phyloP scores from a whole-genome alignment of 2,329 filamentous ascomycete genomes.

The Fusarium setosum region DNA sequence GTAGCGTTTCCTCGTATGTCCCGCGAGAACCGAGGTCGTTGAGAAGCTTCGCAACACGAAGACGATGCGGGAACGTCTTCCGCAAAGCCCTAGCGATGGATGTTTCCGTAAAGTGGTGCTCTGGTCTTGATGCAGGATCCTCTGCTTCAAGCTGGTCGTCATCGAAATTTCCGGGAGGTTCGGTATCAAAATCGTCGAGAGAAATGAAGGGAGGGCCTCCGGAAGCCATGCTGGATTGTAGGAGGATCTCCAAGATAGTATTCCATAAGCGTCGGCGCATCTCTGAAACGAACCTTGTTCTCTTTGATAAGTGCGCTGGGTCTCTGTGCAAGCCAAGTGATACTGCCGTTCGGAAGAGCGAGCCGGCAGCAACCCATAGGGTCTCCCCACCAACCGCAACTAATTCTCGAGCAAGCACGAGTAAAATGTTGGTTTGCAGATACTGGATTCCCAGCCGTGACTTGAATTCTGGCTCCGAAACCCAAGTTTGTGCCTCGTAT shows the following conservation, averaged over 20 bases:
- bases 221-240: slow-evolving; percentile 58
- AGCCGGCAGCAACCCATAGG: slow-evolving; percentile 59
- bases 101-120: slow-evolving; percentile 52
- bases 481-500: slow-evolving; percentile 66
- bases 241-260: slow-evolving; percentile 59
- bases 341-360: slow-evolving; percentile 57
- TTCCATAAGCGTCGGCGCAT: slow-evolving; percentile 65
- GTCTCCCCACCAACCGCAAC: slow-evolving; percentile 55
- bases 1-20: slow-evolving; percentile 58
- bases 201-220: slow-evolving; percentile 60
- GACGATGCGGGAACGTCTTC: slow-evolving; percentile 54
- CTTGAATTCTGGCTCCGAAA: slow-evolving; percentile 65
- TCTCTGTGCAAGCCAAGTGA: slow-evolving; percentile 65
- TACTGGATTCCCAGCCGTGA: slow-evolving; percentile 59
- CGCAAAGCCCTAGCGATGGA: slow-evolving; percentile 56
- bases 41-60: slow-evolving; percentile 55
- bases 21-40: slow-evolving; percentile 53
- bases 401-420: slow-evolving; percentile 56
- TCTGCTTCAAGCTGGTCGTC: slow-evolving; percentile 58
- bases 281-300: slow-evolving; percentile 53
- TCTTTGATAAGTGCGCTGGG: slow-evolving; percentile 52
- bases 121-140: slow-evolving; percentile 46
- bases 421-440: slow-evolving; percentile 60
- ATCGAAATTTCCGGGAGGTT: slow-evolving; percentile 60
- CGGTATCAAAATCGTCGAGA: slow-evolving; percentile 59